phyloP scores from a whole-genome alignment of 768 basidiomycete genomes.

The Ramaria sp. region DNA sequence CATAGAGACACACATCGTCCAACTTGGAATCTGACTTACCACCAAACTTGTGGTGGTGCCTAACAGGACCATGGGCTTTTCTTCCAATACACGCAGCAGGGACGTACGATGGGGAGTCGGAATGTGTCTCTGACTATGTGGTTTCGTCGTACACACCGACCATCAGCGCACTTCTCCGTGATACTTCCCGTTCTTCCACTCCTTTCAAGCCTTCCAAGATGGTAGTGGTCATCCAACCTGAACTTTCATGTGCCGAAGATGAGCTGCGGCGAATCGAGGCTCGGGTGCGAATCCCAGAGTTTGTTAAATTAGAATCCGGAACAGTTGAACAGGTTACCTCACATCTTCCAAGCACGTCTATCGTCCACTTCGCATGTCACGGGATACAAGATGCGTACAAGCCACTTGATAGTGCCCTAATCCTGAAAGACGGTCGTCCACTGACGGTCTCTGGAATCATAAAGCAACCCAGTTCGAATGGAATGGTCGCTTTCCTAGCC shows the following conservation, averaged over 20 bases:
- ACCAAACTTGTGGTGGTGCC: slow-evolving; percentile 19
- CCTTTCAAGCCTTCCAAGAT: background rate
- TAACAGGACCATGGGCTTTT: slow-evolving; percentile 19
- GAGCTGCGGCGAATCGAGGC: slow-evolving; percentile 13
- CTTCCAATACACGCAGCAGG: too few relatives aligned
- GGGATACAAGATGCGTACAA: slow-evolving; percentile 4
- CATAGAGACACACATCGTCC: background rate
- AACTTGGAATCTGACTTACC: slow-evolving; percentile 5
- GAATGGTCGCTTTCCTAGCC: too few relatives aligned
- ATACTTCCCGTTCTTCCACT: too few relatives aligned
- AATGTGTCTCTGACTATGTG: slow-evolving; percentile 13
- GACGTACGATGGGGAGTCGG: slow-evolving; percentile 6
- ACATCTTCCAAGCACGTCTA: too few relatives aligned
- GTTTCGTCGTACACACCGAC: slow-evolving; percentile 26
- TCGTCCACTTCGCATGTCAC: too few relatives aligned
- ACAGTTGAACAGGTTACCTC: background rate
- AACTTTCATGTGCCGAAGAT: slow-evolving; percentile 11
- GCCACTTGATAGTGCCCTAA: slow-evolving; percentile 21
- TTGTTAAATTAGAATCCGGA: background rate
- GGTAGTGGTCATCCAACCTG: too few relatives aligned
- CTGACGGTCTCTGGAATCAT: slow-evolving; percentile 18
- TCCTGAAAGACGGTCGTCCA: slow-evolving; percentile 15
- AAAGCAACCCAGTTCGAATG: slow-evolving; percentile 7
- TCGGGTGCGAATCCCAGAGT: too few relatives aligned
- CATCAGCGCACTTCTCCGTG: slow-evolving; percentile 16